Evolutionary conservation across 208 protist species (phyloP), one percentile per base, ranked within the genome.

Genomic region (Wallacemonas sp.): DNA sequence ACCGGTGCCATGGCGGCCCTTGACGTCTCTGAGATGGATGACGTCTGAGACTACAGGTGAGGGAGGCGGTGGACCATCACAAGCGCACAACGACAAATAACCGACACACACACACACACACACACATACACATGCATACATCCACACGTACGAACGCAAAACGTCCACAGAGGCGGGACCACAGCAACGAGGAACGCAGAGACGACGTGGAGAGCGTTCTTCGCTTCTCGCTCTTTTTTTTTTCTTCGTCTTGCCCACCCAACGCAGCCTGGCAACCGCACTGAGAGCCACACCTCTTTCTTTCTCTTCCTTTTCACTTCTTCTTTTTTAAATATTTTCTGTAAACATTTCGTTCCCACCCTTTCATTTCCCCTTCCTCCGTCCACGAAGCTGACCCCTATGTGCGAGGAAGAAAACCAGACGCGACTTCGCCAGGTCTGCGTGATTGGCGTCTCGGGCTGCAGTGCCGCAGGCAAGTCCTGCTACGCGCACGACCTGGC

Each of bases 381-480:
- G 7, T 7, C 3, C 11, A 8, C 48, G 26, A 4, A 3, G 25
- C 11, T 33, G 25, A 12, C 11, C 52, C 4, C 57, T 54, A 26
- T 2, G 77, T 83, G 26, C 64, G 59, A 16, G n/a, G n/a, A n/a
- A n/a, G n/a, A n/a, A n/a, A n/a, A n/a, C n/a, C n/a, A n/a, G n/a
- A n/a, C n/a, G n/a, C n/a, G n/a, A n/a, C n/a, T n/a, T n/a, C n/a
- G n/a, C n/a, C n/a, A n/a, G n/a, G n/a, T n/a, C n/a, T n/a, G n/a
- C n/a, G 12, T 83, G 3, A 61, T 90, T 33, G 84, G 77, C 28
- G 61, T 90, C 22, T 41, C 69, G 10, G 84, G 84, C 18, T 85
- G 80, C 66, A 90, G 84, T 57, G 77, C 76, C 10, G 84, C 75
- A 0, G 84, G 84, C 20, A 90, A 90, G 66, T 79, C 84, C 16